These are phyloP conservation scores for Monilinia vaccinii-corymbosi DNA, from an alignment of 2,329 filamentous ascomycete species.

Conservation along the genomic window DNA sequence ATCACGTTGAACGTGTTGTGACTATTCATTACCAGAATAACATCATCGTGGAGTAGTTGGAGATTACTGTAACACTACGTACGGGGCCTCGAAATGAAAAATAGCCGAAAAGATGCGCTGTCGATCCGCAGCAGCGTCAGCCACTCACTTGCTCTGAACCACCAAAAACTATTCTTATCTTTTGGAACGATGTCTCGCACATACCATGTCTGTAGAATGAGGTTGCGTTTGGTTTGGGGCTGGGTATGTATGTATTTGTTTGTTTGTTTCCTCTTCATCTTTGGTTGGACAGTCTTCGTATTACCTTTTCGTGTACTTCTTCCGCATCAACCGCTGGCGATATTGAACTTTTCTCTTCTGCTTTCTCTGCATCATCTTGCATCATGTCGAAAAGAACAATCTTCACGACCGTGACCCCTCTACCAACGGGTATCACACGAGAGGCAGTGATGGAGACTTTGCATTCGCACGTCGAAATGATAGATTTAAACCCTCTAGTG, in stretches of 20 bases:
- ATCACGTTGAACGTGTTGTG: no score
- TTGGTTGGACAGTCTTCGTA: background rate
- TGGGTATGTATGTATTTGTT: background rate
- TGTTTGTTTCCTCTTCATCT: background rate
- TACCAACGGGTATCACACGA: slow-evolving; percentile 59
- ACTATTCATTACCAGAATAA: background rate
- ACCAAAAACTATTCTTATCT: background rate
- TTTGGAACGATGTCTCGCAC: background rate
- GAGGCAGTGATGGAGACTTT: slow-evolving; percentile 66
- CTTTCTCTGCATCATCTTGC: background rate
- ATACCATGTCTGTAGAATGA: background rate
- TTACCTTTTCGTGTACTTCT: background rate
- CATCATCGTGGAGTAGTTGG: background rate
- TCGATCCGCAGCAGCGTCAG: background rate
- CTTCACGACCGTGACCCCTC: slow-evolving; percentile 71
- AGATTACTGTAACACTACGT: background rate
- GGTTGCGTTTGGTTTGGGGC: background rate
- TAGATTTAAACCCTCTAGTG: slow-evolving; percentile 54
- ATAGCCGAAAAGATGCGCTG: background rate
- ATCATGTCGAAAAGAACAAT: slow-evolving; percentile 36
- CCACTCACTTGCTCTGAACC: background rate
- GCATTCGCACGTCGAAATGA: slow-evolving; percentile 73
- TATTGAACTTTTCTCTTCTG: background rate
- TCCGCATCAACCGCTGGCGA: background rate
- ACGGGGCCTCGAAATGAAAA: background rate